Conservation (phyloP, 169 alveolate species). For the Plasmodium vinckei region DNA sequence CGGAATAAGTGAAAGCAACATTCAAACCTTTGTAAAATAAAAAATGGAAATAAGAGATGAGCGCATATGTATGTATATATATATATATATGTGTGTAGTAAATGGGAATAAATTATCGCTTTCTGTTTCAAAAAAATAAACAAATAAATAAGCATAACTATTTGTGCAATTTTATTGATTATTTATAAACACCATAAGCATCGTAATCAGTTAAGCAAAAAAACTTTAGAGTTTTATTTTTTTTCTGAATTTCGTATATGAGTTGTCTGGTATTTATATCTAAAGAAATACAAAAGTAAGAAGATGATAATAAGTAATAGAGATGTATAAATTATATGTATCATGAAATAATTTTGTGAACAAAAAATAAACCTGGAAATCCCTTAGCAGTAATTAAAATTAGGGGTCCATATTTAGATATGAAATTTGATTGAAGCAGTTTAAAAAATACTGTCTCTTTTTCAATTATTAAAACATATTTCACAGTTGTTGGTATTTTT, state of each 20-base stretch:
- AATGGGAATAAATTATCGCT: too few species aligned
- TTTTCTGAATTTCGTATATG: slow-evolving; percentile 31
- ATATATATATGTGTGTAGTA: not conserved
- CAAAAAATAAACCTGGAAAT: slow-evolving; percentile 43
- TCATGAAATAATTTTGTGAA: too few species aligned
- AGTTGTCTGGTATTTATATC: slow-evolving; percentile 71
- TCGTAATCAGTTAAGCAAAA: slow-evolving; percentile 73
- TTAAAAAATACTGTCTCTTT: slow-evolving; percentile 79
- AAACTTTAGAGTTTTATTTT: slow-evolving; percentile 17
- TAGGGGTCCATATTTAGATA: slow-evolving; percentile 59
- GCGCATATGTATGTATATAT: not conserved
- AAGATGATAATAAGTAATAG: too few species aligned
- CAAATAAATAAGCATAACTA: not conserved
- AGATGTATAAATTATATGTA: too few species aligned
- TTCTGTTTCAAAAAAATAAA: too few species aligned
- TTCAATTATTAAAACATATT: slow-evolving; percentile 77
- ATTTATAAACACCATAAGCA: slow-evolving; percentile 58
- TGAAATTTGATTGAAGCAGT: slow-evolving; percentile 70
- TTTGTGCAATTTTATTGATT: not conserved
- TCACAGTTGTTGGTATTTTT: slow-evolving; percentile 65
- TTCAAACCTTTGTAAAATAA: slow-evolving; percentile 24
- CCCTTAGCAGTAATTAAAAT: slow-evolving; percentile 67
- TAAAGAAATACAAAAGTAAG: slow-evolving; percentile 8
- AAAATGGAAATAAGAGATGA: not conserved
- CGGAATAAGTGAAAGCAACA: slow-evolving; percentile 66